Evolutionary conservation across 768 basidiomycete species (phyloP).

Genomic region (Leccinellum albellum): DNA sequence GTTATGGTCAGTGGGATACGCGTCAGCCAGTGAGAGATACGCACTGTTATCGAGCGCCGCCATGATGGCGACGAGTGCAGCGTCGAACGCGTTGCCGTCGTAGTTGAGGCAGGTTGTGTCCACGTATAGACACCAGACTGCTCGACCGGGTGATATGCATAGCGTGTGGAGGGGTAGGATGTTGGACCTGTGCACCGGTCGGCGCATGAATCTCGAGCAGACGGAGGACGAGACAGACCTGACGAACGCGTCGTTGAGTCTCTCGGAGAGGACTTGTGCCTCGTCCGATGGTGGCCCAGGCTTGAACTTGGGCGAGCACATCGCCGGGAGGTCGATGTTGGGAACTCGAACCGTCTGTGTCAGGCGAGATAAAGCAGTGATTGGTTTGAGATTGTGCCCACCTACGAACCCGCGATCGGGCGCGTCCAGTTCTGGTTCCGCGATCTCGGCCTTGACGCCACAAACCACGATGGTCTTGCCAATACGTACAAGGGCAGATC

Average conservation of each 20-base stretch:
- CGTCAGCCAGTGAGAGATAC: slow-evolving; percentile 25
- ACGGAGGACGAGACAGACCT: slow-evolving; percentile 42
- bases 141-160: slow-evolving; percentile 75
- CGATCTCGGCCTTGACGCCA: slow-evolving; percentile 93
- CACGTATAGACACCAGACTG: slow-evolving; percentile 92
- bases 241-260: slow-evolving; percentile 73
- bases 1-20: background rate
- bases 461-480: slow-evolving; percentile 95
- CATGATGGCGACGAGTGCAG: slow-evolving; percentile 82
- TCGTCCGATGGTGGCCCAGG: slow-evolving; percentile 94
- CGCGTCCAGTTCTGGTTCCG: slow-evolving; percentile 78
- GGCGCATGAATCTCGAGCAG: background rate
- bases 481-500: slow-evolving; percentile 85
- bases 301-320: slow-evolving; percentile 92
- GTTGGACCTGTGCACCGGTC: slow-evolving; percentile 47
- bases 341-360: slow-evolving; percentile 55
- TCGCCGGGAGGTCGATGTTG: slow-evolving; percentile 88
- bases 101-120: slow-evolving; percentile 96
- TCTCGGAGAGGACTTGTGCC: slow-evolving; percentile 85
- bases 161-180: slow-evolving; percentile 64
- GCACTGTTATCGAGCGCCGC: slow-evolving; percentile 82
- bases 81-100: slow-evolving; percentile 94
- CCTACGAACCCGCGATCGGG: slow-evolving; percentile 82
- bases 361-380: background rate
- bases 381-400: slow-evolving; percentile 25